Conservation (phyloP, 1,284 basidiomycete genomes). For the Malassezia slooffiae region DNA sequence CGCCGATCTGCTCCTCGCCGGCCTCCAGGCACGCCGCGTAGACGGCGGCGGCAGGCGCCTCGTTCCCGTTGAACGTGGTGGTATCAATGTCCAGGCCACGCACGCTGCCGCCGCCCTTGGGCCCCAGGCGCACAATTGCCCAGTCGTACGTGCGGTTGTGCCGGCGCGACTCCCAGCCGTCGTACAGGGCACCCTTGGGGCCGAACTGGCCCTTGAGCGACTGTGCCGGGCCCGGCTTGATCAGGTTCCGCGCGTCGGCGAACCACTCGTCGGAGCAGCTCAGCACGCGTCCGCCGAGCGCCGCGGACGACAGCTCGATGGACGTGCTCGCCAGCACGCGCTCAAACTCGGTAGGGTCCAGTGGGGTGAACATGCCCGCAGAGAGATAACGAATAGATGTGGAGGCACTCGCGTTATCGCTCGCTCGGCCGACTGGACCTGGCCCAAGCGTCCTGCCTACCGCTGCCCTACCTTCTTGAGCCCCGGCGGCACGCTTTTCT, state of each 20-base stretch:
- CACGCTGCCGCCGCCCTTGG: constrained; percentile 57
- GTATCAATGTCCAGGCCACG: constrained; percentile 92
- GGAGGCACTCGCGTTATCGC: too few species aligned
- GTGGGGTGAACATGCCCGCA: too few species aligned
- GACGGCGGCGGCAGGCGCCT: constrained; percentile 49
- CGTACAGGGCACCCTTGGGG: constrained; percentile 84
- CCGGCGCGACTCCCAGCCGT: constrained; percentile 84
- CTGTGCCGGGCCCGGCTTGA: constrained; percentile 51
- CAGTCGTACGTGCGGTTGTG: constrained; percentile 85
- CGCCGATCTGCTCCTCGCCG: constrained; percentile 18
- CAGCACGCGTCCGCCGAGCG: constrained; percentile 66
- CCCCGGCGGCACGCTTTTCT: constrained; percentile 46
- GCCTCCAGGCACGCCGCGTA: constrained; percentile 22
- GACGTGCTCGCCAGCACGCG: constrained; percentile 25
- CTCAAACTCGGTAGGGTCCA: too few species aligned
- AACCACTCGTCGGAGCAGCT: constrained; percentile 92
- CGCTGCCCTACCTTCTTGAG: constrained; percentile 26
- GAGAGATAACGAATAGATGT: too few species aligned
- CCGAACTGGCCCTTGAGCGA: constrained; percentile 81
- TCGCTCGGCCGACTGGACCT: too few species aligned
- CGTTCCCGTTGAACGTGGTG: constrained; percentile 89
- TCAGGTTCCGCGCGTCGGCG: constrained; percentile 69
- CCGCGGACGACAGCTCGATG: constrained; percentile 72
- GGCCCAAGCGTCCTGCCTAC: too few species aligned
- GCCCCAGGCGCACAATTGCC: constrained; percentile 80